Base-by-base conservation (phyloP, 2,329 filamentous ascomycete genomes). In the Penicillium sp. region DNA sequence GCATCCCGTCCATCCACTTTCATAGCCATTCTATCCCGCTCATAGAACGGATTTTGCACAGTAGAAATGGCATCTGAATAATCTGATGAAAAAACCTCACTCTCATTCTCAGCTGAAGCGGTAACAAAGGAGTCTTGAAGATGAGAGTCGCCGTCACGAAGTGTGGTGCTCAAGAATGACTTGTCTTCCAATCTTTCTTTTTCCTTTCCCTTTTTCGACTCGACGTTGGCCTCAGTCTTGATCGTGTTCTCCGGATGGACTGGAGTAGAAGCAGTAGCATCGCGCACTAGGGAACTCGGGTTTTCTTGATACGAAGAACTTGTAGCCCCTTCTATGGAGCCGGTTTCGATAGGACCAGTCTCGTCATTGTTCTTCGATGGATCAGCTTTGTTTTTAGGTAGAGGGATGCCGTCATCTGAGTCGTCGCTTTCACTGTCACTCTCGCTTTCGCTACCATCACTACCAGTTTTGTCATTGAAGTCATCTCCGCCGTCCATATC, bases 21-120 rank as follows among this genome's bases (percentile, higher is more conserved):
- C 62, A 21, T 60, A 54, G 12, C 40, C 2, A 43, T 60, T 60
- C 48, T 61, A 50, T 68, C 67, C 14, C 64, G 59, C 35, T 70
- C 63, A 49, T 66, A 69, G 51, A 71, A 71, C 6, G 70, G 69
- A 57, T 71, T 71, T 2, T 64, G 64, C 7, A 71, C 64, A 14
- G 56, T 56, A 5, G 63, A 64, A 46, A 45, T 20, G 11, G 47
- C 28, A 38, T 47, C 50, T 4, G 45, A 54, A 16, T 38, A 28
- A 26, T 47, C 43, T 16, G 52, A 43, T 14, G 20, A n/a, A 21
- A 11, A 33, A 42, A n/a, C 38, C 59, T 62, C 38, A 60, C 48
- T 35, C 12, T 30, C 56, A 6, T 14, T 33, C 8, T 47, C 47
- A 16, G 47, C 12, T 24, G 43, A 24, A 26, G 38, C 48, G 2